These are phyloP conservation scores for Phaseolus coccineus DNA, from an alignment of 331 rosid genomes.

Conservation along the genomic window DNA sequence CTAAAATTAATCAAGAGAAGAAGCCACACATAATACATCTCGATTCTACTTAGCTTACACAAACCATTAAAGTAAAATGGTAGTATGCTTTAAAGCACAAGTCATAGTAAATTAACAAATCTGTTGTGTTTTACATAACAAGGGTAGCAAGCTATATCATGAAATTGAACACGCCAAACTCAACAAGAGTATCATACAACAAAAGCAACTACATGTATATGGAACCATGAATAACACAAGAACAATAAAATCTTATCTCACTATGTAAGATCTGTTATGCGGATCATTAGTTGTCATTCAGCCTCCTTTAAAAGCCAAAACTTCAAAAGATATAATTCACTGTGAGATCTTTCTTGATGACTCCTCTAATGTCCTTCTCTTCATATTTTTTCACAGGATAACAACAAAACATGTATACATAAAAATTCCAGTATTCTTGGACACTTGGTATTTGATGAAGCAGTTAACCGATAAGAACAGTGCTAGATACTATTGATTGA, in stretches of 20 bases:
- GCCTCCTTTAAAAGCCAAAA: background rate
- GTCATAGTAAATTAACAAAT: background rate
- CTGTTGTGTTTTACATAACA: background rate
- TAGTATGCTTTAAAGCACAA: background rate
- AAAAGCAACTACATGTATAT: background rate
- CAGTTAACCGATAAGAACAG: background rate
- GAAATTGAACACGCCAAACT: background rate
- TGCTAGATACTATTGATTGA: background rate
- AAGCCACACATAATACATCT: background rate
- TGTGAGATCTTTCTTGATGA: background rate
- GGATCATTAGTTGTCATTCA: background rate
- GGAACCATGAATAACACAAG: constrained; percentile 7
- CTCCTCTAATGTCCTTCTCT: background rate
- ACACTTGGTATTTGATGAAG: background rate
- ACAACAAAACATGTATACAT: background rate
- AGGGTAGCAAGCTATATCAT: background rate
- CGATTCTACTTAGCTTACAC: background rate
- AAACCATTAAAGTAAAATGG: background rate
- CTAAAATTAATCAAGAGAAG: background rate
- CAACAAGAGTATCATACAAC: background rate
- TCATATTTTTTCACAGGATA: background rate
- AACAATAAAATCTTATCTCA: background rate
- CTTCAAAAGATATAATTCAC: background rate
- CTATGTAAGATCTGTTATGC: background rate
- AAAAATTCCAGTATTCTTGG: background rate